Percentiles rank a stretch among this genome's conserved stretches.
These are phyloP conservation scores for Haplosporangium sp. DNA, from an alignment of 371 early-diverging fungal species.

Conservation along the genomic window DNA sequence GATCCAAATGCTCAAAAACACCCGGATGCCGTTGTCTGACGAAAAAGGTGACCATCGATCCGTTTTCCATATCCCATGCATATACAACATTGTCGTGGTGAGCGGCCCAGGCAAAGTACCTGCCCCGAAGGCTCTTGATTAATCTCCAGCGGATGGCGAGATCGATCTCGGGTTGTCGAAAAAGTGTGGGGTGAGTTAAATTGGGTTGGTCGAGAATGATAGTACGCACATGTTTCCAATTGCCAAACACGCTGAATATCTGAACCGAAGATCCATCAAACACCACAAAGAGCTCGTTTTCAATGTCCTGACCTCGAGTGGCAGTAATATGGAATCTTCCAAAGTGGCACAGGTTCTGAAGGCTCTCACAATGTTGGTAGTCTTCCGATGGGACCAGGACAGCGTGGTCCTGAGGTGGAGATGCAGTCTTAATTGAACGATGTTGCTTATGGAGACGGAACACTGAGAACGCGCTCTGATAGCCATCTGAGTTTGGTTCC, in stretches of 20 bases:
- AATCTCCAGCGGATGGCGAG: neutral
- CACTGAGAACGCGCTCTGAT: neutral
- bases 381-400: neutral
- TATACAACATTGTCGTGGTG: neutral
- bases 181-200: no score
- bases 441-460: no score
- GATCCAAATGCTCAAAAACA: neutral
- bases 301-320: neutral
- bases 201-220: neutral
- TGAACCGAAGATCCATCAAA: neutral
- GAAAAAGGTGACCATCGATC: no score
- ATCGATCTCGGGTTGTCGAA: neutral
- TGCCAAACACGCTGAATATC: neutral
- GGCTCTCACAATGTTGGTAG: neutral
- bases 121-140: neutral
- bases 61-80: neutral
- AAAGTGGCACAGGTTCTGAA: neutral
- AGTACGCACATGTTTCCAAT: neutral
- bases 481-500: no score
- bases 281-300: neutral
- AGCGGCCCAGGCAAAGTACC: neutral
- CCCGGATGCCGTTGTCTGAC: no score
- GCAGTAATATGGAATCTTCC: neutral
- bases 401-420: neutral
- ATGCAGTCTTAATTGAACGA: no score